Base-by-base conservation (phyloP, 805 yeast species). In the Dipodascus albidus region DNA sequence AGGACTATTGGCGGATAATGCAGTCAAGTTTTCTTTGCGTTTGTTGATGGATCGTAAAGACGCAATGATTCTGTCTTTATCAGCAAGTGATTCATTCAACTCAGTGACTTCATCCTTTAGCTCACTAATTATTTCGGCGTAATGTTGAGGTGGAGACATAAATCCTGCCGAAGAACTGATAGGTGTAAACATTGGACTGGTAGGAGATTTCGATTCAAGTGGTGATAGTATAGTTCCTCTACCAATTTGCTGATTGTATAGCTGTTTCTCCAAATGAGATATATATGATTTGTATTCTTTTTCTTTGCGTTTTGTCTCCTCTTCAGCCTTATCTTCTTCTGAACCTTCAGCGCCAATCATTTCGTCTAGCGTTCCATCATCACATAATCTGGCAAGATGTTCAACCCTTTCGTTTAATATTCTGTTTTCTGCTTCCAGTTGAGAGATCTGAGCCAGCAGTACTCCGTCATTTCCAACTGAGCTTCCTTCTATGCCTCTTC, bases 51-150 rank as follows among this genome's bases (percentile, higher is more conserved):
- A 79, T 35, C 83, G 79, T 53, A 88, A 70, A 1, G 91, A 88
- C 55, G 77, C 79, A 54, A 89, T 85, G 58, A 89, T 82, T 49
- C 82, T 81, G 59, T 88, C 95, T 65, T 88, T 89, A 57, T 85
- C 86, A 49, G 77, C 75, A 41, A 86, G 62, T 48, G 77, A 73
- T 50, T 79, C 83, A 60, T 77, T 76, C 58, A 90, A 70, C 51
- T 82, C 87, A 49, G 68, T 60, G 14, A 89, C 78, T 61, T 85
- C 91, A 50, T 81, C 87, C 54, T 78, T 82, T 59, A 82, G 83
- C 48, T 82, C 85, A 56, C 73, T 73, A 53, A 81, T 60, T 6
- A 80, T 59, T 47, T 31, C 67, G 22, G 58, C 56, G 31, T 47
- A 53, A 48, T 58, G 58, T 15, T 22, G 31, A 15, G 49, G n/a